These are phyloP conservation scores for Sporothrix dimorphospora DNA, from an alignment of 2,329 filamentous ascomycete genomes.

Conservation along the genomic window DNA sequence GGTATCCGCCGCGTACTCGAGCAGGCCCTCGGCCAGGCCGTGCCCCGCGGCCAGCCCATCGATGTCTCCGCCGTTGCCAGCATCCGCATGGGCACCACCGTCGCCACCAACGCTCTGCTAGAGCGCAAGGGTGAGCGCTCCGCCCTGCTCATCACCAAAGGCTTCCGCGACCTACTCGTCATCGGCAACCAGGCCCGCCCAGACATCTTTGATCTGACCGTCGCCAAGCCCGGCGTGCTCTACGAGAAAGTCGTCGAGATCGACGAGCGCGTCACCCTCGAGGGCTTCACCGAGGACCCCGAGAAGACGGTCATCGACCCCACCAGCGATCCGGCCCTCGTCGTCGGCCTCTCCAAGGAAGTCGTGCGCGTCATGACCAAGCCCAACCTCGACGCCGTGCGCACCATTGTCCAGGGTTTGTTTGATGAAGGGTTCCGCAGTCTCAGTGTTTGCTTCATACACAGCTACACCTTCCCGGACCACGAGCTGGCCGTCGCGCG, in stretches of 20 bases:
- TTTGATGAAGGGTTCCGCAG: conserved; percentile 60
- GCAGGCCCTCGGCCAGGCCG: conserved; percentile 50
- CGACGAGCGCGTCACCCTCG: conserved; percentile 84
- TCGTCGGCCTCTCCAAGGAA: conserved; percentile 59
- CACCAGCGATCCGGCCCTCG: conserved; percentile 40
- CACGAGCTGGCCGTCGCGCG: conserved; percentile 31
- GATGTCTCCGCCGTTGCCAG: conserved; percentile 10
- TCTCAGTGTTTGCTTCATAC: conserved; percentile 44
- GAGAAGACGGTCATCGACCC: conserved; percentile 20
- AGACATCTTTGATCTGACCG: conserved; percentile 87
- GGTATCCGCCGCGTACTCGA: conserved; percentile 59
- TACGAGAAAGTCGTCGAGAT: conserved; percentile 85
- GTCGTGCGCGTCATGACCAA: conserved; percentile 49
- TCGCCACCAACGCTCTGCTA: conserved; percentile 88
- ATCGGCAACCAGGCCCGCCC: conserved; percentile 92
- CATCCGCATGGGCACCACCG: conserved; percentile 85
- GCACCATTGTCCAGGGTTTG: conserved; percentile 60
- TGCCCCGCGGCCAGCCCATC: conserved; percentile 62
- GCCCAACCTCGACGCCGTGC: conserved; percentile 59
- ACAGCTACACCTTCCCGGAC: conserved; percentile 34
- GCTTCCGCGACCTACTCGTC: conserved; percentile 82
- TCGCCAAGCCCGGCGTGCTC: conserved; percentile 81
- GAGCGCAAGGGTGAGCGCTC: conserved; percentile 90
- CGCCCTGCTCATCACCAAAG: conserved; percentile 84
- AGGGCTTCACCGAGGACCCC: conserved; percentile 60